These are phyloP conservation scores for Grammothele lineata DNA, from an alignment of 768 basidiomycete species.

Conservation along the genomic window DNA sequence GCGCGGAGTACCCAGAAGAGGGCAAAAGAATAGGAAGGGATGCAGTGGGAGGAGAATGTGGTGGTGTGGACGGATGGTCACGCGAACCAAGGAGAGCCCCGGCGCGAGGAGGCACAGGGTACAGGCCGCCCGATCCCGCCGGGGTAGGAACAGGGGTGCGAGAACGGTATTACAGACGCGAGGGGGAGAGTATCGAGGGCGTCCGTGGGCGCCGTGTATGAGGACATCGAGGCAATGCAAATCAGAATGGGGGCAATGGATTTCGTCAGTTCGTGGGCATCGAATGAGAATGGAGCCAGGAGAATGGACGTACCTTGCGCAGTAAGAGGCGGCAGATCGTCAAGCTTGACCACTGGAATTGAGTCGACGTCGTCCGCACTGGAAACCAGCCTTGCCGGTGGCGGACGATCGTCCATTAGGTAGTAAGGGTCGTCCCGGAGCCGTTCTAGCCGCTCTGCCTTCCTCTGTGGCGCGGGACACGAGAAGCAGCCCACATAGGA, in stretches of 20 bases:
- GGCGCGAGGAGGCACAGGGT: background rate
- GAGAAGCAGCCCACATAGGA: background rate
- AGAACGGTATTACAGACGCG: background rate
- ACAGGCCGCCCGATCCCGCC: background rate
- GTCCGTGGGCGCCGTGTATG: too few species aligned
- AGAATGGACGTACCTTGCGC: conserved; percentile 25
- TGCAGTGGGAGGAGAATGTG: too few species aligned
- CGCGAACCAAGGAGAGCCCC: too few species aligned
- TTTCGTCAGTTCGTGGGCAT: too few species aligned
- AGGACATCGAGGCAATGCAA: too few species aligned
- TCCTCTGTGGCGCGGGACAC: conserved; percentile 44
- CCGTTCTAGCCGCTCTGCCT: conserved; percentile 70
- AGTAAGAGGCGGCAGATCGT: conserved; percentile 59
- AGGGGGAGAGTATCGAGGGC: too few species aligned
- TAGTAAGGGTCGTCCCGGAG: conserved; percentile 90
- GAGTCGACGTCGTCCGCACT: conserved; percentile 68
- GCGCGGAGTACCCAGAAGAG: too few species aligned
- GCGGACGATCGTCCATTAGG: conserved; percentile 61
- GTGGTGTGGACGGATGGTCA: too few species aligned
- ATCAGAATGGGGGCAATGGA: too few species aligned
- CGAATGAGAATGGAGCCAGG: too few species aligned
- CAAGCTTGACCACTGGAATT: conserved; percentile 86
- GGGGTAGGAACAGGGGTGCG: background rate
- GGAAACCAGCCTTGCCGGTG: conserved; percentile 18
- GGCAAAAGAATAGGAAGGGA: too few species aligned